These are phyloP conservation scores for Boletus vermiculosoides DNA, from an alignment of 768 basidiomycete species.

Conservation along the genomic window DNA sequence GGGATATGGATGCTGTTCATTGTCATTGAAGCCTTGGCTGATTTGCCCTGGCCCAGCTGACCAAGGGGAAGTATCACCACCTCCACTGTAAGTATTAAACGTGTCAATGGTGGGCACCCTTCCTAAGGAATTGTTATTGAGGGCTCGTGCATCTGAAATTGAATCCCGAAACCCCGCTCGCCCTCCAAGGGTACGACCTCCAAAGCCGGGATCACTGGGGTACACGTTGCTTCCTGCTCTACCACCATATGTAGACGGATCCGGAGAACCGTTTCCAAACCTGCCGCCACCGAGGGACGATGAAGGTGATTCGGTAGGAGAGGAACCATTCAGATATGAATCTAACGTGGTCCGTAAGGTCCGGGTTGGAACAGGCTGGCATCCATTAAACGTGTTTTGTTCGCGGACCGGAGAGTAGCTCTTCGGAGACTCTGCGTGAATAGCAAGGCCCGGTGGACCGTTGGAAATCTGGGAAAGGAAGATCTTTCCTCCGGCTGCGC, in stretches of 20 bases:
- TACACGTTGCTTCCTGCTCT: constrained; percentile 40
- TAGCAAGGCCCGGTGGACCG: constrained; percentile 54
- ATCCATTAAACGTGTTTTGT: constrained; percentile 43
- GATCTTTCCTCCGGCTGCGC: constrained; percentile 53
- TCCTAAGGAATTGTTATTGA: constrained; percentile 32
- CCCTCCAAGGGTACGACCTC: constrained; percentile 35
- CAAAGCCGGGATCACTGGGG: constrained; percentile 37
- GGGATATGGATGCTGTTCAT: constrained; percentile 26
- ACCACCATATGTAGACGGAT: constrained; percentile 56
- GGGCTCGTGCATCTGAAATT: constrained; percentile 39
- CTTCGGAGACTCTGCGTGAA: constrained; percentile 49
- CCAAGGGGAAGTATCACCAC: constrained; percentile 35
- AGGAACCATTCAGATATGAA: constrained; percentile 51
- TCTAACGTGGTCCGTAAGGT: constrained; percentile 66
- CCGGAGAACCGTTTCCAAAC: constrained; percentile 68
- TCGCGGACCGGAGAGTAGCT: constrained; percentile 42
- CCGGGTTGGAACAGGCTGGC: constrained; percentile 66
- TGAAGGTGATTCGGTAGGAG: constrained; percentile 67
- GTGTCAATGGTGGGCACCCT: constrained; percentile 39
- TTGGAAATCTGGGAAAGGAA: constrained; percentile 55
- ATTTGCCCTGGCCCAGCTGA: constrained; percentile 28
- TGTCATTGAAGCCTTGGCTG: constrained; percentile 19
- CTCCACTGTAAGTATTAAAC: constrained; percentile 37
- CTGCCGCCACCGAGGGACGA: constrained; percentile 66
- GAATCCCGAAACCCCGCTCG: constrained; percentile 42